Evolutionary conservation across 1,284 basidiomycete species (phyloP).

Genomic region (Porodaedalea pini): DNA sequence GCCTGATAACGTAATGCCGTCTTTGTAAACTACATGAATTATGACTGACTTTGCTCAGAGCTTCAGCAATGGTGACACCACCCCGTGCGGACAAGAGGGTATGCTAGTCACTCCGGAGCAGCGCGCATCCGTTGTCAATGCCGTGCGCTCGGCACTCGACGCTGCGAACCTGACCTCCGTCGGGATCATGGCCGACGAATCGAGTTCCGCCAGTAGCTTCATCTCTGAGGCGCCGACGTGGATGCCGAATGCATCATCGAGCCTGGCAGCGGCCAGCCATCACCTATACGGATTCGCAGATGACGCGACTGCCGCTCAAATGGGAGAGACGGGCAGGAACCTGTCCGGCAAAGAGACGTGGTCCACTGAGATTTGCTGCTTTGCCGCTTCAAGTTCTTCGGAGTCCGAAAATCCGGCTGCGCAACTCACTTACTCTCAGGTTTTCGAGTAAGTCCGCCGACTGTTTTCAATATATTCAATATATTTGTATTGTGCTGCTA

Average conservation of each 20-base stretch:
- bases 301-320: constrained; percentile 21
- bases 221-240: constrained; percentile 27
- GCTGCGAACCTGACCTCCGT: constrained; percentile 23
- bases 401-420: constrained; percentile 14
- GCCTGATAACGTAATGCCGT: constrained; percentile 21
- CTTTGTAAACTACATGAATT: constrained; percentile 10
- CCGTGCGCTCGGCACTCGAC: constrained; percentile 25
- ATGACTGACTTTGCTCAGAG: constrained; percentile 6
- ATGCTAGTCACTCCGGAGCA: constrained; percentile 30
- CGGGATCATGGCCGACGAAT: constrained; percentile 29
- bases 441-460: constrained; percentile 23
- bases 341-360: constrained; percentile 27
- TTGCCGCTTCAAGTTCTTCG: constrained; percentile 8
- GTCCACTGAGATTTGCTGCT: constrained; percentile 30
- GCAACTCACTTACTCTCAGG: constrained; percentile 11
- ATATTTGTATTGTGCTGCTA: background rate
- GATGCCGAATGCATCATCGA: constrained; percentile 25
- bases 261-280: constrained; percentile 27
- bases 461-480: constrained; percentile 20
- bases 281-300: constrained; percentile 29
- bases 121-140: constrained; percentile 28
- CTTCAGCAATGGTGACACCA: constrained; percentile 19
- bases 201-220: constrained; percentile 25
- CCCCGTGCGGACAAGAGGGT: constrained; percentile 31
- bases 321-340: constrained; percentile 23